Evolutionary conservation across 176 grass and related monocot genomes (phyloP).

Genomic region (Puya raimondii): DNA sequence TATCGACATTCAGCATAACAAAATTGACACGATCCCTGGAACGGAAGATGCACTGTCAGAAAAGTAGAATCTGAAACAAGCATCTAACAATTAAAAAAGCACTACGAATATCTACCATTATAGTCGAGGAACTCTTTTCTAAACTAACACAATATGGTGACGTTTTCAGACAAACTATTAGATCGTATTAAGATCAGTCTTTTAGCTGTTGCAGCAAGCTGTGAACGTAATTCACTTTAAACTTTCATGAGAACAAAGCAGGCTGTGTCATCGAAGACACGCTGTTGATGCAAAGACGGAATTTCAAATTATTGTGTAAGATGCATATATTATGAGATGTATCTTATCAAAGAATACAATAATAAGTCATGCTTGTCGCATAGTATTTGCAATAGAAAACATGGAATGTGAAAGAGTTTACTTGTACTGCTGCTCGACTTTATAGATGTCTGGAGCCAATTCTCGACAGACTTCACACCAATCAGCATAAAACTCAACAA

Average conservation of each 20-base stretch:
- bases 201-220: too few relatives aligned
- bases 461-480: slow-evolving; percentile 98
- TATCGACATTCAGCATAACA: slow-evolving; percentile 97
- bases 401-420: slow-evolving; percentile 18
- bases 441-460: slow-evolving; percentile 69
- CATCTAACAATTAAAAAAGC: background rate
- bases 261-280: background rate
- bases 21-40: slow-evolving; percentile 75
- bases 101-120: too few relatives aligned
- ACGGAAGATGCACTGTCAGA: background rate
- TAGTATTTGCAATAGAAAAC: background rate
- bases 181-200: too few relatives aligned
- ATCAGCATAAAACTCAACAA: slow-evolving; percentile 92
- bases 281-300: background rate
- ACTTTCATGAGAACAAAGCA: background rate
- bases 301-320: background rate
- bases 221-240: background rate
- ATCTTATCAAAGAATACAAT: slow-evolving; percentile 4
- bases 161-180: background rate
- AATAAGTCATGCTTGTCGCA: background rate
- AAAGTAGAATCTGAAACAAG: background rate
- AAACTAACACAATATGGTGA: background rate
- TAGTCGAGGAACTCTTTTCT: background rate
- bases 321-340: background rate
- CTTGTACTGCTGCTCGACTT: slow-evolving; percentile 78